Evolutionary conservation across 2,329 filamentous ascomycete genomes (phyloP).

Genomic region (Cucurbitaria berberidis): DNA sequence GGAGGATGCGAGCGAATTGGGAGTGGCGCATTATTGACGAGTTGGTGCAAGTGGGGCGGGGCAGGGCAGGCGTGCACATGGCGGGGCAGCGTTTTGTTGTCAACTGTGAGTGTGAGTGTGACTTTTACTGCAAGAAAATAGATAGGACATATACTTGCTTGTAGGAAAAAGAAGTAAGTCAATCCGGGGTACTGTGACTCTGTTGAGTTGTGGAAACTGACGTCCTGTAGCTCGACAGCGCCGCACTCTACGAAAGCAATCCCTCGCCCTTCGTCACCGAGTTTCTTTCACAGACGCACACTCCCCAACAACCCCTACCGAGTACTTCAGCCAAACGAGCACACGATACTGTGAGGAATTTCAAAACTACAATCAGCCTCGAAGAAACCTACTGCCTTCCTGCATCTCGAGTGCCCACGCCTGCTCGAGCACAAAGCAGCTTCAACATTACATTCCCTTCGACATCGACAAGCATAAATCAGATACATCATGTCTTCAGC

Average conservation of each 20-base stretch:
- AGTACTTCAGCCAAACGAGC: not conserved
- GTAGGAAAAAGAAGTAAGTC: constrained; percentile 5
- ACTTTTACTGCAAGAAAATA: constrained; percentile 16
- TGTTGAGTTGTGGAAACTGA: constrained; percentile 9
- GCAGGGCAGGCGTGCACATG: constrained; percentile 23
- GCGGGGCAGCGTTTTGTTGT: constrained; percentile 16
- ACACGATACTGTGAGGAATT: constrained; percentile 6
- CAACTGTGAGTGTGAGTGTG: constrained; percentile 3
- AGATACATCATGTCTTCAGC: constrained; percentile 58
- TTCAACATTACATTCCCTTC: constrained; percentile 2
- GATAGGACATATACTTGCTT: not conserved
- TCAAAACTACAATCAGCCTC: not conserved
- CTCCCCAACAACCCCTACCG: not conserved
- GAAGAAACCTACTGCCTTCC: not conserved
- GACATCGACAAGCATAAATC: constrained; percentile 11
- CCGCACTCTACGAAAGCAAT: constrained; percentile 11
- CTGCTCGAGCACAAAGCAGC: constrained; percentile 1
- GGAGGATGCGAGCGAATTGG: constrained; percentile 19
- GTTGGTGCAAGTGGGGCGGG: constrained; percentile 10
- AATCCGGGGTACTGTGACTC: not conserved
- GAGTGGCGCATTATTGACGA: constrained; percentile 22
- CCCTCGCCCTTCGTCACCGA: constrained; percentile 9
- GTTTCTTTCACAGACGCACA: constrained; percentile 10
- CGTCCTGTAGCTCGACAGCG: constrained; percentile 11
- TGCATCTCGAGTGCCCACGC: not conserved